Evolutionary conservation across 2,329 filamentous ascomycete genomes (phyloP), one percentile per base, ranked within the genome.

Genomic region (Mycosphaerella sp.): DNA sequence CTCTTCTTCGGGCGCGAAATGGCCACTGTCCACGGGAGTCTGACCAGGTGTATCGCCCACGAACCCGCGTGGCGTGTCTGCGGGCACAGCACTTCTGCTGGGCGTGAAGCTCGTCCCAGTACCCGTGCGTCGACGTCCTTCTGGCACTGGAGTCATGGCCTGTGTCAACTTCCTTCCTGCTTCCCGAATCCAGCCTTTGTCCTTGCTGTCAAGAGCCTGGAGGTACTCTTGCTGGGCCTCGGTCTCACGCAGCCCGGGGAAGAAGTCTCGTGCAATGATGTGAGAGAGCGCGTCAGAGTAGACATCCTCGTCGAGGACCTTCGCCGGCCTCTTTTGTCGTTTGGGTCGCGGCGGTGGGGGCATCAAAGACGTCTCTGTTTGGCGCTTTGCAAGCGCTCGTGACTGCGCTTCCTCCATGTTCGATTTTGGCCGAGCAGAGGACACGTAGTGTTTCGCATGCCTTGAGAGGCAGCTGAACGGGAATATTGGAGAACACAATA

Each of bases 251-350:
- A 98, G 77, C 0, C 91, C 93, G 0, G 93, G 93, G 64, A 97
- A 98, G 75, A 95, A 98, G 75, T 98, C 93, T 59, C 93, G 84
- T 8, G 89, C 88, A 57, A 98, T 95, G 66, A 98, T 97, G 61
- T 93, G 85, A 0, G 90, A 95, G 25, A 98, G 77, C 1, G 87
- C 86, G 52, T 89, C 83, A 2, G 89, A 93, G 70, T 98, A 98
- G 47, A 86, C 83, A 61, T 98, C 91, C 75, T 98, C 93, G 68
- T 95, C 89, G 25, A 98, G 80, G 25, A 96, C 83, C 56, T 85
- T 86, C 56, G 85, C 83, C 0, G 93, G 93, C 46, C 93, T 81
- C 71, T 96, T 96, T 65, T 96, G 95, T 52, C 89, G 85, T 69
- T 95, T 97, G 37, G 84, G 76, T 0, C 82, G 79, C 3, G 89